A percentile compares a stretch with the other conserved stretches of the same genome.
phyloP scores from a whole-genome alignment of 208 protist species.

The Naegleria lovaniensis region DNA sequence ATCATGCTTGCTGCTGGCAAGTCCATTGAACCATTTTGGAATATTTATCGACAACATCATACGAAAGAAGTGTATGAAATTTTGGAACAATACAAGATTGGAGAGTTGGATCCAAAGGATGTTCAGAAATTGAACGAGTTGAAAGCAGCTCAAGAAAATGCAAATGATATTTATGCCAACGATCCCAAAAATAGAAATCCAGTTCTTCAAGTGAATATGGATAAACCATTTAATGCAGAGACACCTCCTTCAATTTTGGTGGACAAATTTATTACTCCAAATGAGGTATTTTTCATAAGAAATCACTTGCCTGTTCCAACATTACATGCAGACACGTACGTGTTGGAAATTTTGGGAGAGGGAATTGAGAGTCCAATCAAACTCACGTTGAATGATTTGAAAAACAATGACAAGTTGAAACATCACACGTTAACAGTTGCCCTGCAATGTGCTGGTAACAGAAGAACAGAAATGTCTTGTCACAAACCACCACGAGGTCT shows the following conservation, averaged over 20 bases:
- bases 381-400: constrained; percentile 58
- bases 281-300: constrained; percentile 65
- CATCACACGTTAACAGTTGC: constrained; percentile 47
- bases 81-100: constrained; percentile 35
- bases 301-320: constrained; percentile 66
- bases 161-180: constrained; percentile 30
- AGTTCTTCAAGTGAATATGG: constrained; percentile 38
- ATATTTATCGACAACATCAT: constrained; percentile 47
- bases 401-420: constrained; percentile 38
- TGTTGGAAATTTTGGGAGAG: constrained; percentile 46
- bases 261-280: constrained; percentile 58
- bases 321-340: constrained; percentile 48
- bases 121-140: not conserved
- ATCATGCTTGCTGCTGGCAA: constrained; percentile 61
- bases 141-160: not conserved
- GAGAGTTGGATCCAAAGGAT: constrained; percentile 29
- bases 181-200: constrained; percentile 34
- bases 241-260: constrained; percentile 44
- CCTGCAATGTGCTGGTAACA: constrained; percentile 67
- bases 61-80: constrained; percentile 33
- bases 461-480: constrained; percentile 51
- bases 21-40: constrained; percentile 64
- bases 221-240: constrained; percentile 63
- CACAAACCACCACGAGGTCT: constrained; percentile 49
- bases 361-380: constrained; percentile 37